These are phyloP conservation scores for Papiliotrema nemorosa DNA, from an alignment of 1,284 basidiomycete species.

Conservation along the genomic window DNA sequence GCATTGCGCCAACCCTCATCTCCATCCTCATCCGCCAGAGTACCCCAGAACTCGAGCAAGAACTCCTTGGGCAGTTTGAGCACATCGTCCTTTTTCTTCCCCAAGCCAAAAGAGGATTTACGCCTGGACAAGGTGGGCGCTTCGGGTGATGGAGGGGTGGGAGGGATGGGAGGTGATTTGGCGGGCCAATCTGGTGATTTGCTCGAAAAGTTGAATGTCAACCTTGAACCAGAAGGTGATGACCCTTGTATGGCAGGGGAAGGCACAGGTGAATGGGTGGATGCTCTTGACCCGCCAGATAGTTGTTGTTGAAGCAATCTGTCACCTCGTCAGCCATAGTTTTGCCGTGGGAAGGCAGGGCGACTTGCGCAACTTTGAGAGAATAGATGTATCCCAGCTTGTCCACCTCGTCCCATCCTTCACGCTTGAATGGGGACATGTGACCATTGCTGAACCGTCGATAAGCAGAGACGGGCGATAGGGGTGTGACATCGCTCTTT, in stretches of 20 bases:
- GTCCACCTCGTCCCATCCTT: slow-evolving; percentile 46
- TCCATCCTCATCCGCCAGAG: slow-evolving; percentile 36
- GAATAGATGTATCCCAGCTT: slow-evolving; percentile 41
- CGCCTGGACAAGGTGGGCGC: slow-evolving; percentile 8
- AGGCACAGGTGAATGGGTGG: slow-evolving; percentile 10
- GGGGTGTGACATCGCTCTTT: background rate
- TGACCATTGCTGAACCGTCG: no score
- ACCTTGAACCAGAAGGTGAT: slow-evolving; percentile 22
- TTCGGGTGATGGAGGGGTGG: background rate
- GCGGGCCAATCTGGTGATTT: slow-evolving; percentile 10
- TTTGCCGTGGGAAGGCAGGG: background rate
- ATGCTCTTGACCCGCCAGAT: background rate
- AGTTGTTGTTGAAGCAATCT: slow-evolving; percentile 17
- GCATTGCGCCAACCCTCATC: slow-evolving; percentile 36
- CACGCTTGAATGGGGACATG: no score
- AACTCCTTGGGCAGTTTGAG: slow-evolving; percentile 46
- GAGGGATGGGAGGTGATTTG: background rate
- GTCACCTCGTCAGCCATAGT: background rate
- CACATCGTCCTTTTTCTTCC: slow-evolving; percentile 22
- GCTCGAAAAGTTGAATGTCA: slow-evolving; percentile 15
- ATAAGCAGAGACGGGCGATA: background rate
- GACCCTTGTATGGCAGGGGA: slow-evolving; percentile 19
- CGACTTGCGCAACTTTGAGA: slow-evolving; percentile 43
- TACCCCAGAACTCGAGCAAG: slow-evolving; percentile 42
- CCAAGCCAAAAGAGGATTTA: slow-evolving; percentile 25